Evolutionary conservation across 306 rosid genomes (phyloP).

Genomic region (Sindora glabra): DNA sequence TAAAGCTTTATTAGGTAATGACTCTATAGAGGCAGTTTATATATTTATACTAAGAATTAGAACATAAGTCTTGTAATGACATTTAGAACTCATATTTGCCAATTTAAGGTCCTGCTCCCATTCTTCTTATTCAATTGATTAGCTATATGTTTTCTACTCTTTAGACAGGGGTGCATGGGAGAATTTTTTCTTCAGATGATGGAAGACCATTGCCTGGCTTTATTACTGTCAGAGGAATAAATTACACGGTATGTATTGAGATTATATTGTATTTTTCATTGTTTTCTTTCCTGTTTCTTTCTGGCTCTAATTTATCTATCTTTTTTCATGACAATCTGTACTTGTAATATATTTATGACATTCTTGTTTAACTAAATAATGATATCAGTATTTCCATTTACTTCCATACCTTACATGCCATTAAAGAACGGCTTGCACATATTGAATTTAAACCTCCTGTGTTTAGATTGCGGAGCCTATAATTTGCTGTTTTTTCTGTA

Average conservation of each 20-base stretch:
- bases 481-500: neutral
- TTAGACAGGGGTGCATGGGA: slow-evolving; percentile 86
- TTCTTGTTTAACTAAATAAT: slow-evolving; percentile 3
- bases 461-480: neutral
- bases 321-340: neutral
- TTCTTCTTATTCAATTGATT: slow-evolving; percentile 3
- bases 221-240: slow-evolving; percentile 60
- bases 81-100: neutral
- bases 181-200: slow-evolving; percentile 64
- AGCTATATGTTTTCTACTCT: slow-evolving; percentile 1
- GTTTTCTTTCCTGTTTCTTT: neutral
- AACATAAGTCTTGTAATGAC: too few relatives aligned
- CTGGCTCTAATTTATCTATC: neutral
- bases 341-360: neutral
- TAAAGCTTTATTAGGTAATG: too few relatives aligned
- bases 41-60: too few relatives aligned
- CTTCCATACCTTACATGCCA: too few relatives aligned
- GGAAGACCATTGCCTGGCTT: slow-evolving; percentile 73
- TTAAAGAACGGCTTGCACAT: neutral
- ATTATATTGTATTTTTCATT: neutral
- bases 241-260: slow-evolving; percentile 48
- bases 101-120: neutral
- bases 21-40: too few relatives aligned
- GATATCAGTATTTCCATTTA: neutral
- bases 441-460: neutral